Base-by-base conservation (phyloP, 306 rosid genomes). In the Cajanus cajan region DNA sequence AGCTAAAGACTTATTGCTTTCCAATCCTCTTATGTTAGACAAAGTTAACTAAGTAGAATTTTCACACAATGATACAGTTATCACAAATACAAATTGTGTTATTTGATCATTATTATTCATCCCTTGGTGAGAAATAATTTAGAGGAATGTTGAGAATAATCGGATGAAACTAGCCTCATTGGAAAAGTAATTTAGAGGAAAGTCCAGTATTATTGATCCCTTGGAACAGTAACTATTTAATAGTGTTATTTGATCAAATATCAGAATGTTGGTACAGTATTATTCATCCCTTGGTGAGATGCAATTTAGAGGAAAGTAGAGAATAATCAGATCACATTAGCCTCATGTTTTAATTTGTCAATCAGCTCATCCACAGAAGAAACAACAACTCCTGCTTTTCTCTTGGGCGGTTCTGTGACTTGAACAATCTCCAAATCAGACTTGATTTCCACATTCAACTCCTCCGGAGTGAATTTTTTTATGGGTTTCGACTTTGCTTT, bases 341-440 rank as follows among this genome's bases (percentile, higher is more conserved):
- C 98, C 85, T 95, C 96, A 21, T 90, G 85, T 88, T 90, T 91
- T 0, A 95, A 91, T 86, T 90, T 95, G 87, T 91, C 90, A 82
- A 95, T 85, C 22, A 95, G 94, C 82, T 91, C 98, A 36, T 91
- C 96, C 67, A 95, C 99, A 9, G 94, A 93, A 74, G 98, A 91
- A 77, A 95, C 54, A 9, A 91, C 39, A 39, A 95, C 66, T 50
- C 98, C 99, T 44, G 93, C 91, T 82, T 95, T 95, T 80, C 99
- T 90, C 85, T 90, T 95, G 19, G 98, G 98, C 84, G 98, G 98
- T 80, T 95, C 98, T 7, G 90, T 88, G 48, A 95, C 94, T 70
- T 91, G 80, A 65, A 93, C 77, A 15, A 92, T 81, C 87, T 91
- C 98, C 73, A 95, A 62, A 84, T 95, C 97, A 3, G 96, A 70